Base-by-base conservation (phyloP, 1,284 basidiomycete species). In the Malassezia slooffiae region DNA sequence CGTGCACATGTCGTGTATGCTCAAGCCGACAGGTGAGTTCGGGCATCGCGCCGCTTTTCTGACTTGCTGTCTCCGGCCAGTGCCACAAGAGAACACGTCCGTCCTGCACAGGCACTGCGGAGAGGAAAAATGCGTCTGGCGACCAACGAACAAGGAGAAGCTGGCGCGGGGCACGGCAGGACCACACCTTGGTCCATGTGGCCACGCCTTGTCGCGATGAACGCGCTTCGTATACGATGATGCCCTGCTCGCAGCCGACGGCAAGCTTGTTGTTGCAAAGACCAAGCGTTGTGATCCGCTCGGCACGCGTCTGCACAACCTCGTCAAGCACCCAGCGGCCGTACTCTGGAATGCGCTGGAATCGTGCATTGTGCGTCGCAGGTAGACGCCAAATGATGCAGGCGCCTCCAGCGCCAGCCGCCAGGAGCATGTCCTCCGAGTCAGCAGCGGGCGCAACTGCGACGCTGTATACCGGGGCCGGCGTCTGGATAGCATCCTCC, bases 61-160 rank as follows among this genome's bases (percentile, higher is more conserved):
- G n/a, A n/a, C n/a, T n/a, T n/a, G n/a, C n/a, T n/a, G n/a, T n/a
- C n/a, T n/a, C n/a, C n/a, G n/a, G n/a, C n/a, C n/a, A 16, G 20
- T 34, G 38, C 46, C 46, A 48, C 2, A 48, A 40, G 11, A 38
- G 24, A 19, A 48, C 41, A 26, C 46, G 46, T n/a, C 19, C 41
- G 30, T 34, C 16, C 21, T 38, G 32, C 5, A 43, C 16, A 11
- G 35, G 35, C 10, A 39, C 35, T 9, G 46, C 46, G 0, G 46
- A 40, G 12, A 48, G 40, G 20, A 34, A 43, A 22, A 27, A 20
- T 15, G 33, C 46, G 17, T 42, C 40, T 12, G 40, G 35, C 24
- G 46, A 48, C 46, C 46, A 48, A 3, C 30, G 41, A 6, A 43
- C 46, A n/a, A 31, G 28, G 3, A 48, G 35, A 11, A 48, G n/a